Evolutionary conservation across 345 rosid genomes (phyloP), one percentile per base, ranked within the genome.

Genomic region (Aquilaria yunnanensis): DNA sequence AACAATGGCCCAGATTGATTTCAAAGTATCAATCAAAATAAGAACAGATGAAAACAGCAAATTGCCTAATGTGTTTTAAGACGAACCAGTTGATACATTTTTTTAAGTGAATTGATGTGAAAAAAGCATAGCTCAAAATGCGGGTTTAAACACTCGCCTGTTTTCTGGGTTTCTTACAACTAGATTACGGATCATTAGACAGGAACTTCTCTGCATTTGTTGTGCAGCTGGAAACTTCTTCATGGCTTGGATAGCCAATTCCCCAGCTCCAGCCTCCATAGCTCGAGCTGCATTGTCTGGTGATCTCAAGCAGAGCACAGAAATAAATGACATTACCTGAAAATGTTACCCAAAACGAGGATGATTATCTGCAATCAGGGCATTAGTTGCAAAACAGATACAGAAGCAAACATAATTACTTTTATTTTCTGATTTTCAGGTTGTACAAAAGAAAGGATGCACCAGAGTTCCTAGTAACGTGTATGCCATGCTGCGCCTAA

Each of bases 191-290:
- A 90, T 81, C 99, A 90, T 88, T 65, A 85, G 78, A 79, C 97
- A 94, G 49, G 88, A 78, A 61, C 75, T 86, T 74, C 74, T 78
- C 76, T 85, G 99, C 82, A 90, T 68, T 61, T 70, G 97, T 14
- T 61, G 87, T 29, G 86, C 83, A 62, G 64, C 57, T 56, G 97
- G 93, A 67, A 90, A 90, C 68, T 76, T 82, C 76, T 81, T 77
- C 99, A 93, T 93, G 71, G 90, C 88, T 73, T 90, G 92, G 30
- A 86, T 67, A 6, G 95, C 92, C 61, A 86, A 74, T 63, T 93
- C 97, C 57, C 97, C 98, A 10, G 96, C 96, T 68, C 98, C 98
- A 4, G 95, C 92, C 80, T 88, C 97, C 57, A 88, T 74, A 32
- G 99, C 97, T 53, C 81, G 71, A 63, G 88, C 79, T 65, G 96